Evolutionary conservation across 257 asterid species (phyloP).

Genomic region (Ligustrum vulgare): DNA sequence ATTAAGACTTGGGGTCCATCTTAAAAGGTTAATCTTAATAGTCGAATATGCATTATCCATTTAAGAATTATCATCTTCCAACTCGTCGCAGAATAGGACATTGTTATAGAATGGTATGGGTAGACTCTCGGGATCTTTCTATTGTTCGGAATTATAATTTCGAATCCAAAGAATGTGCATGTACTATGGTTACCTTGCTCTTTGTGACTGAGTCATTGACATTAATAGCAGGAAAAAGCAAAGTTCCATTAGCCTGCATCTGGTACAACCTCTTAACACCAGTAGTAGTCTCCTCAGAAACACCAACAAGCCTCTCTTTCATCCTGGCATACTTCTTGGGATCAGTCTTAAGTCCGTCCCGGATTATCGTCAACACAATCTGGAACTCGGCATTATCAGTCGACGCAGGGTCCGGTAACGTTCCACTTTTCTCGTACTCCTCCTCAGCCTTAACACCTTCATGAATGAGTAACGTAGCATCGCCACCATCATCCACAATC

Average conservation of each 20-base stretch:
- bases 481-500: slow-evolving; percentile 92
- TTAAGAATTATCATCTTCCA: too few species aligned
- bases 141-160: neutral
- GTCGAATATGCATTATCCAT: too few species aligned
- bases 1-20: too few species aligned
- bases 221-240: slow-evolving; percentile 81
- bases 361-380: slow-evolving; percentile 63
- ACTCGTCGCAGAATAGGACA: too few species aligned
- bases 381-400: slow-evolving; percentile 85
- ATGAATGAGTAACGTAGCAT: slow-evolving; percentile 73
- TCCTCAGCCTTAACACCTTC: slow-evolving; percentile 93
- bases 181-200: slow-evolving; percentile 64
- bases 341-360: slow-evolving; percentile 66
- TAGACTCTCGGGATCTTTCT: neutral
- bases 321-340: slow-evolving; percentile 66
- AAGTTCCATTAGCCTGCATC: slow-evolving; percentile 76
- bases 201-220: slow-evolving; percentile 88
- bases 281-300: slow-evolving; percentile 74
- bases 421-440: slow-evolving; percentile 57
- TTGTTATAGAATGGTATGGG: too few species aligned
- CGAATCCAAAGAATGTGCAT: neutral
- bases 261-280: slow-evolving; percentile 56
- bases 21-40: too few species aligned
- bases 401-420: slow-evolving; percentile 65
- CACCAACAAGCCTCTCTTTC: slow-evolving; percentile 87